Base-by-base conservation (phyloP, 139 green algal species). In the Asterochloris erici region DNA sequence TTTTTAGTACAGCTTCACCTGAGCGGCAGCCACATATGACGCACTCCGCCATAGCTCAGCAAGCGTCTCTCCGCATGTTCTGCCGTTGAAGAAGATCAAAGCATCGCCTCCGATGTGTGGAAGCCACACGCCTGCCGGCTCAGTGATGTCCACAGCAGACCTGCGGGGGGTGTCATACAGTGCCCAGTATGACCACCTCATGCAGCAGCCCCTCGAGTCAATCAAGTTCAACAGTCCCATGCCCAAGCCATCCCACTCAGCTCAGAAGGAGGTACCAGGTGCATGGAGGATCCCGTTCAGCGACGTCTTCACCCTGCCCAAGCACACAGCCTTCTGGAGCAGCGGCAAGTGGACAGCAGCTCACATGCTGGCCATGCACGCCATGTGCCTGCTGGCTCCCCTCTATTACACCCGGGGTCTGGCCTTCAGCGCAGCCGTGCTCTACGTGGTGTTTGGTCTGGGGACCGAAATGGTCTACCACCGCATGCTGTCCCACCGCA, bases 341-440 rank as follows among this genome's bases (percentile, higher is more conserved):
- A 63, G 73, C 23, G 61, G 73, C 27, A 73, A 63, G 77, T 62
- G 77, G 9, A 81, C 77, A 74, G 73, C 77, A 0, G 89, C 47
- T 38, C 97, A 96, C 89, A 94, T 98, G 81, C 68, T 86, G 6
- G 84, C 78, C 26, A 93, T 98, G 85, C 95, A 98, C 86, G 81
- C 89, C 0, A 81, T 96, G 26, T 91, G 89, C 13, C 85, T 92
- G 1, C 70, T 91, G 4, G 95, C 94, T 2, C 95, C 94, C 62
- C 87, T 91, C 73, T 96, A 91, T 17, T 98, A 83, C 17, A 98
- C 95, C 86, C 81, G 97, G 14, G 90, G 64, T 24, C 87, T 96
- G 61, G 98, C 97, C 81, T 78, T 93, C 26, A 88, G n/a, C 26
- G 90, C 87, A 24, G 98, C 98, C 90, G 94, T 98, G 66, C 85